Evolutionary conservation across 2,329 filamentous ascomycete species (phyloP), one percentile per base, ranked within the genome.

Genomic region (Didymosphaeria variabile): DNA sequence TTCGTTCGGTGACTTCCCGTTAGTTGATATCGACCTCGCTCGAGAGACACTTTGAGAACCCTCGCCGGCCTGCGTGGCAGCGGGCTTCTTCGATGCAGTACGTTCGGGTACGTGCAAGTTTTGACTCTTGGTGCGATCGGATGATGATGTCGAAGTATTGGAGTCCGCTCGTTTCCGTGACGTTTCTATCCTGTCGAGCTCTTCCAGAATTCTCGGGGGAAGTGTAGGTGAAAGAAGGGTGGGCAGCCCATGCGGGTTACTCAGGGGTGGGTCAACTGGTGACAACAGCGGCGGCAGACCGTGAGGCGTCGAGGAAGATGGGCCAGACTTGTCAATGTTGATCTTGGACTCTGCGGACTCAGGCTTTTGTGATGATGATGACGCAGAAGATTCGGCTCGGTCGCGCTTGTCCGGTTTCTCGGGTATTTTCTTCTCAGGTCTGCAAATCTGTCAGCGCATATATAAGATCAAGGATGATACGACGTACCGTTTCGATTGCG

Each of bases 141-240:
- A 73, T 0, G 76, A 78, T 15, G 73, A 75, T 2, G 64, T 70
- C 8, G 77, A 79, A 19, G 72, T 70, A 55, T 74, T 73, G 1
- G 77, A 79, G 19, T 73, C 72, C 26, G 74, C 71, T 38, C 76
- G 72, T 57, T 69, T 72, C n/a, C 72, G 69, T 21, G 77, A 72
- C 36, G 74, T 75, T 44, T 80, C 79, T 31, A 79, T 68, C 38
- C 81, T 77, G 59, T 80, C 80, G 29, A 88, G 72, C 58, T 86
- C 83, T 59, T 81, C 83, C 66, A 85, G 83, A 47, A 88, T 81
- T 56, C 83, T 83, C 2, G 83, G 79, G 7, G 86, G 86, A 4
- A 88, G 77, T 15, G 84, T 86, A 3, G 86, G 86, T 5, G 86
- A 88, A n/a, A 88, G 75, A 38, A 87, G 79, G 10, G 81, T 79